Base-by-base conservation (phyloP, 2,329 filamentous ascomycete genomes). In the Penicillium griseofulvum region DNA sequence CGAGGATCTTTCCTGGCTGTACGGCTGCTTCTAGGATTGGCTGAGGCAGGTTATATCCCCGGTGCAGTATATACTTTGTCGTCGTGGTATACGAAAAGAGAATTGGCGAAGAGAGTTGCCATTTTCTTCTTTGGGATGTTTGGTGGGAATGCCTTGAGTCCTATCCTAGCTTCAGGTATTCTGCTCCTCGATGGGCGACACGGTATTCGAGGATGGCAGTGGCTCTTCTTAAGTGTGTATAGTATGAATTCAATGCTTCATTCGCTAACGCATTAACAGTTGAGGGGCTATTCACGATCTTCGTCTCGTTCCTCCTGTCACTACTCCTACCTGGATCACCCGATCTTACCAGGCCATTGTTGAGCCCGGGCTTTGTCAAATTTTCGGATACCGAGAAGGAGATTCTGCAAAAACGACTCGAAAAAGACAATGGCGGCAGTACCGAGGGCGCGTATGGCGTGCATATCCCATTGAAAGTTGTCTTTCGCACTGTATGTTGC, bases 91-190 rank as follows among this genome's bases (percentile, higher is more conserved):
- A 49, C 46, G 12, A 31, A 28, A 49, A 31, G n/a, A n/a, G 46
- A 49, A 22, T 22, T 49, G 14, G 26, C 36, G 1, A 49, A 29
- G 17, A 19, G 46, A 22, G 36, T 49, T 22, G 34, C 46, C 14
- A 39, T 49, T 31, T 49, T 49, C 36, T 49, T 49, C 34, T 49
- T 49, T 31, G 46, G 46, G 3, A 49, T 49, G 46, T 49, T 49
- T 22, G 46, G 46, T 7, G 46, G 46, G 1, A 49, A 37, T 0
- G 46, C 33, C 10, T 9, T 31, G 1, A 29, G 34, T 12, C 34
- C 36, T 7, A 37, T 49, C 14, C 26, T 39, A 5, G 26, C 34
- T 5, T 38, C 36, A 1, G 34, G 34, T 2, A 29, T 49, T 12
- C 14, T 49, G 17, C 2, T 22, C 11, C 36, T 49, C 0, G 34